Evolutionary conservation across 169 alveolate genomes (phyloP).

Genomic region (Plasmodium vinckei): DNA sequence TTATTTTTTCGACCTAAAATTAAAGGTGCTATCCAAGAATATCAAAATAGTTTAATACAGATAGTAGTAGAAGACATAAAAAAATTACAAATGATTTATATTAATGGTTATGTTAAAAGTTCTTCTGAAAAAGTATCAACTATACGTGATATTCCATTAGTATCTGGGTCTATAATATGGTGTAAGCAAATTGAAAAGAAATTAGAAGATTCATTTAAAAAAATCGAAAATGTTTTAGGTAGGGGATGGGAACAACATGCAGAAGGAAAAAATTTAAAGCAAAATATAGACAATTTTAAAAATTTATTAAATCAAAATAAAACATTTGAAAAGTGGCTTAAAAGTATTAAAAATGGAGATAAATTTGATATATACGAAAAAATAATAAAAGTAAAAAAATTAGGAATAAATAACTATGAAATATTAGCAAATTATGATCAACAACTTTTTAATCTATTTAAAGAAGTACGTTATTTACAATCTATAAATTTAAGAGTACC

Average conservation of each 20-base stretch:
- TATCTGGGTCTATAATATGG: slow-evolving; percentile 97
- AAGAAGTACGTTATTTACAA: slow-evolving; percentile 87
- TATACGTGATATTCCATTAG: slow-evolving; percentile 94
- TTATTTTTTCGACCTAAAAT: slow-evolving; percentile 96
- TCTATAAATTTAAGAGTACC: slow-evolving; percentile 90
- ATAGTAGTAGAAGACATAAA: slow-evolving; percentile 93
- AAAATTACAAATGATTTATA: slow-evolving; percentile 91
- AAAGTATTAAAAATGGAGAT: slow-evolving; percentile 62
- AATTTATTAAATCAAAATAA: slow-evolving; percentile 87
- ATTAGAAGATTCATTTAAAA: slow-evolving; percentile 87
- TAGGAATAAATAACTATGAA: slow-evolving; percentile 76
- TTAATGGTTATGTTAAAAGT: slow-evolving; percentile 92
- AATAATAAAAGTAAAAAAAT: slow-evolving; percentile 61
- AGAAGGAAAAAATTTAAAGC: slow-evolving; percentile 94
- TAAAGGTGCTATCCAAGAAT: slow-evolving; percentile 97
- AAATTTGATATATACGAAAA: slow-evolving; percentile 75
- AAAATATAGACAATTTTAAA: slow-evolving; percentile 93
- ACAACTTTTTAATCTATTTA: slow-evolving; percentile 76
- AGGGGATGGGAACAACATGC: slow-evolving; percentile 94
- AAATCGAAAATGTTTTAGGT: slow-evolving; percentile 94
- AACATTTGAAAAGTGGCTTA: slow-evolving; percentile 78
- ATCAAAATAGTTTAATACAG: slow-evolving; percentile 93
- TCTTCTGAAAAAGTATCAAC: slow-evolving; percentile 91
- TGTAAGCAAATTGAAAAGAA: slow-evolving; percentile 91
- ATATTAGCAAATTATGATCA: slow-evolving; percentile 81